Conservation (phyloP, 2,329 filamentous ascomycete genomes). For the Colletotrichum viniferum region DNA sequence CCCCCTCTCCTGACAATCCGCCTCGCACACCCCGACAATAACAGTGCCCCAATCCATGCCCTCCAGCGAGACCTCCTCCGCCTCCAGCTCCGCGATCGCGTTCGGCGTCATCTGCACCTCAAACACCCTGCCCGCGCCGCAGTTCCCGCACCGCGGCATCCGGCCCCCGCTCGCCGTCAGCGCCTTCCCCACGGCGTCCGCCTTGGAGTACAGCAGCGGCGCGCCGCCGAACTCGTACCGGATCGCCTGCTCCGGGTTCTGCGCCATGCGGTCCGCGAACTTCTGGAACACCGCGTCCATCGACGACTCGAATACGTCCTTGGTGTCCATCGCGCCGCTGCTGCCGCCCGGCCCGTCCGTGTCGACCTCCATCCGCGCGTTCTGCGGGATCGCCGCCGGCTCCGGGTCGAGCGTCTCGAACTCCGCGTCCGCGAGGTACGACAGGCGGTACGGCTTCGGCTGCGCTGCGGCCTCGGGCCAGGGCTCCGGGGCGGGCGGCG, state of each 20-base stretch:
- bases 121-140: constrained; percentile 77
- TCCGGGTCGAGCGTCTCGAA: constrained; percentile 81
- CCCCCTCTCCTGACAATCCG: constrained; percentile 72
- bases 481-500: constrained; percentile 60
- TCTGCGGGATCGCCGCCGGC: constrained; percentile 55
- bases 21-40: constrained; percentile 81
- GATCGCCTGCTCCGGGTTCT: constrained; percentile 84
- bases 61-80: constrained; percentile 71
- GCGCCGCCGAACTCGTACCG: constrained; percentile 77
- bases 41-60: constrained; percentile 99
- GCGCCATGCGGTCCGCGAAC: constrained; percentile 77
- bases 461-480: constrained; percentile 75
- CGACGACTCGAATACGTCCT: constrained; percentile 72
- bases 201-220: constrained; percentile 81
- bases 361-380: constrained; percentile 54
- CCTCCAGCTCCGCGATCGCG: constrained; percentile 87
- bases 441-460: constrained; percentile 74
- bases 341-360: constrained; percentile 35
- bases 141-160: constrained; percentile 79
- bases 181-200: constrained; percentile 73
- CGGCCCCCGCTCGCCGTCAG: constrained; percentile 44
- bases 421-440: constrained; percentile 85
- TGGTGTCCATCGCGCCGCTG: constrained; percentile 48
- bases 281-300: constrained; percentile 80
- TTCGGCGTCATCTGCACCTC: constrained; percentile 93